These are phyloP conservation scores for Fusarium clavum DNA, from an alignment of 2,329 filamentous ascomycete genomes.

Conservation along the genomic window DNA sequence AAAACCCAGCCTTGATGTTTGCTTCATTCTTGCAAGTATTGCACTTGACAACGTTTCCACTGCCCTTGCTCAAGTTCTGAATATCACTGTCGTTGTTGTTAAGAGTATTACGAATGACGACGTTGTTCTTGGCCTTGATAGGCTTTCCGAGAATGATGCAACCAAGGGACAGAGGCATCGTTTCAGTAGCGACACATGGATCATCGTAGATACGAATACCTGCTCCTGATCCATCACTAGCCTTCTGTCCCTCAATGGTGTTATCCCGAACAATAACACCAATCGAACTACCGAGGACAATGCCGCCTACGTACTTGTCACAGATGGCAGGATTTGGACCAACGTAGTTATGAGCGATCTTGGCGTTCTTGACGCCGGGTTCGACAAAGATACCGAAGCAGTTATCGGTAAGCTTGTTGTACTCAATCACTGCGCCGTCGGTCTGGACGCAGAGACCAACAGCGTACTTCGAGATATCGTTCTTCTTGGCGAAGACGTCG, in stretches of 20 bases:
- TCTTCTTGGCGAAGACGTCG: slow-evolving; percentile 44
- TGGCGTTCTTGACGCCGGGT: slow-evolving; percentile 47
- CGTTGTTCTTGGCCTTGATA: slow-evolving; percentile 43
- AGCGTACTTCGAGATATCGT: slow-evolving; percentile 47
- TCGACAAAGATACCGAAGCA: slow-evolving; percentile 52
- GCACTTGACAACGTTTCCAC: slow-evolving; percentile 43
- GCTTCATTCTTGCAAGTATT: slow-evolving; percentile 37
- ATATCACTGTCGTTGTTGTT: slow-evolving; percentile 47
- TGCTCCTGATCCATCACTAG: slow-evolving; percentile 15
- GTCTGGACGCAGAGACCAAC: slow-evolving; percentile 54
- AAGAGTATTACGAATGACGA: slow-evolving; percentile 47
- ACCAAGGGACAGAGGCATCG: background rate
- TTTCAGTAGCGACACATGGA: slow-evolving; percentile 7
- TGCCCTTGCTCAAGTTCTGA: slow-evolving; percentile 24
- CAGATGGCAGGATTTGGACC: slow-evolving; percentile 29
- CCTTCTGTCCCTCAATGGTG: slow-evolving; percentile 42
- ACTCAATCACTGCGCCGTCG: slow-evolving; percentile 45
- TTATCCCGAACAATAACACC: slow-evolving; percentile 48
- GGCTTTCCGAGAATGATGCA: slow-evolving; percentile 28
- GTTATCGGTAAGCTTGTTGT: slow-evolving; percentile 49
- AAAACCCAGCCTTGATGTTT: slow-evolving; percentile 15
- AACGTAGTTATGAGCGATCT: slow-evolving; percentile 49
- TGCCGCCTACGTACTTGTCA: slow-evolving; percentile 36
- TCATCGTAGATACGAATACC: slow-evolving; percentile 47
- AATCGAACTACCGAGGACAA: slow-evolving; percentile 47